Base-by-base conservation (phyloP, 2,329 filamentous ascomycete species). In the Sporothrix protearum region DNA sequence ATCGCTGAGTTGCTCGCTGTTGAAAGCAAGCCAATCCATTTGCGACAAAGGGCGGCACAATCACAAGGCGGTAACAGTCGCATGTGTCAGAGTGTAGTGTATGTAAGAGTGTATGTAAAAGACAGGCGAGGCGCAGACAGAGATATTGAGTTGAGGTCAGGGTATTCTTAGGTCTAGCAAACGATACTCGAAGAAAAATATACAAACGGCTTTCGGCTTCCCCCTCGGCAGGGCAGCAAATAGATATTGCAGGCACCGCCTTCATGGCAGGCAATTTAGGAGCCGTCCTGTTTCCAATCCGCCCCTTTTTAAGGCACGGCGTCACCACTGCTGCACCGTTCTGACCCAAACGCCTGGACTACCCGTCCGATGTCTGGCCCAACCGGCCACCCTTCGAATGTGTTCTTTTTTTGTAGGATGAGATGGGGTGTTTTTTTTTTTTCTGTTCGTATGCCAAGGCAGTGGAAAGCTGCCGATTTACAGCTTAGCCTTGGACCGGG, bases 401-500 rank as follows among this genome's bases (percentile, higher is more conserved):
- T 25, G 25, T 6, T 36, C 16, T 49, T 49, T 36, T 36, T 51
- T 30, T 36, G 28, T 67, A 51, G 28, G 45, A 30, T 30, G 14
- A 22, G 25, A 49, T 68, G 36, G 39, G 30, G 3, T 14, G 33
- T 30, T n/a, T 53, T 22, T 36, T 45, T 53, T 22, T 33, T 42
- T 39, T 53, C 47, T 22, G 36, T 47, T 57, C 33, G 57, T 53
- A 51, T 25, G 51, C 25, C 53, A 47, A 49, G 10, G 22, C 14
- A 25, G n/a, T 49, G 16, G 22, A 16, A 16, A 36, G 25, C 33
- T 22, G 68, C 39, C 63, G 63, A 22, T 71, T 75, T 72, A 94
- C 83, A 97, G 84, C 88, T 97, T 97, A 76, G 92, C 88, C 86
- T 93, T 92, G 78, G 84, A 86, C 12, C 68, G 71, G 49, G 92